Evolutionary conservation across 129 eudicot species (phyloP), one percentile per base, ranked within the genome.

Genomic region (Sambucus nigra): DNA sequence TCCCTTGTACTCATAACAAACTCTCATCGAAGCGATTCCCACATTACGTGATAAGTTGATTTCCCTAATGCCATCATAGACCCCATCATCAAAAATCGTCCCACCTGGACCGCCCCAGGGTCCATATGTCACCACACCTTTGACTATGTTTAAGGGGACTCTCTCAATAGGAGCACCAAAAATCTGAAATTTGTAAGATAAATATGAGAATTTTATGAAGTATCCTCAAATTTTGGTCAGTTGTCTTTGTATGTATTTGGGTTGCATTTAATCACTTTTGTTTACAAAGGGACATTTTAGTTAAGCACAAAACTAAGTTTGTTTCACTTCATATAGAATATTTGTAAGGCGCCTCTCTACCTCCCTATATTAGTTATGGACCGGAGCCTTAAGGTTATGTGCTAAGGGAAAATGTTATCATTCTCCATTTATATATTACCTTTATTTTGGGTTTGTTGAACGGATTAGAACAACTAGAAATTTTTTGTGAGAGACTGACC

Each of bases 51-150:
- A 64, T 23, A 80, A 4, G 12, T 18, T 56, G 25, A 80, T 72
- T 45, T 80, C 79, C 55, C 69, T 68, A 18, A 80, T 47, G 16
- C 80, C 87, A 25, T 77, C 77, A 31, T 68, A 60, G 0, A 66
- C 26, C 24, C 82, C 81, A 72, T 80, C 82, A 47, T 80, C 87
- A 23, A 80, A 80, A 51, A 52, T 13, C 33, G 64, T 75, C 15
- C 88, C 88, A 7, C 88, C 88, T 21, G 42, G 49, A 29, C 88
- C 88, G 35, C 86, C 86, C 86, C 81, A 79, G 5, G 86, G 78
- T 59, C 76, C 86, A 49, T 54, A 71, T 7, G 76, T 74, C 57
- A 74, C 57, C 2, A 64, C 59, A 15, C 67, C 75, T 66, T 22
- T 31, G 16, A 25, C 59, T 47, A 13, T 47, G 57, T 60, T 59